Conservation (phyloP, 495 filamentous ascomycete genomes). For the Neurospora sp. region DNA sequence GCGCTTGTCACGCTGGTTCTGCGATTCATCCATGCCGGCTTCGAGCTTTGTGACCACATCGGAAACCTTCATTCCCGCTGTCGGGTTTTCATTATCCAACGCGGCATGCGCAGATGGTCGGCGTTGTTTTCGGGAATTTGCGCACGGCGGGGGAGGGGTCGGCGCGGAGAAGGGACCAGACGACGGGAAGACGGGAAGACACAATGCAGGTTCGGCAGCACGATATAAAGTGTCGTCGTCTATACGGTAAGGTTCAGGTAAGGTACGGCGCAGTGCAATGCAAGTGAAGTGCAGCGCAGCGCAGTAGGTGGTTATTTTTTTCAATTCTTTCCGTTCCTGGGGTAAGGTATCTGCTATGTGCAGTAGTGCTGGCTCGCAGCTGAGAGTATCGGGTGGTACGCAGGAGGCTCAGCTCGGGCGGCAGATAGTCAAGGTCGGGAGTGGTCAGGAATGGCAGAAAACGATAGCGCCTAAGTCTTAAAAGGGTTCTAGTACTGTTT, state of each 20-base stretch:
- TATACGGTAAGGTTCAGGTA: not conserved
- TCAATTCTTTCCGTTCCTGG: not conserved
- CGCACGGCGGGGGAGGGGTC: conserved; percentile 6
- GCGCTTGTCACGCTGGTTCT: conserved; percentile 63
- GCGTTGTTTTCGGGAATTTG: not conserved
- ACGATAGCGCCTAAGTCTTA: not conserved
- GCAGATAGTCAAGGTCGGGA: not conserved
- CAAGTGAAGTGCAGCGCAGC: not conserved
- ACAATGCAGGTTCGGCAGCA: not conserved
- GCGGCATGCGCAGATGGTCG: conserved; percentile 3
- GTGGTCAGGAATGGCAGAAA: not conserved
- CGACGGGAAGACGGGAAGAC: not conserved
- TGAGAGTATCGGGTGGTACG: not conserved
- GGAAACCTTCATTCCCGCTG: conserved; percentile 29
- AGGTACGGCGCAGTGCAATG: not conserved
- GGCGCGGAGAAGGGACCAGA: not conserved
- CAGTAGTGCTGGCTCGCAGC: not conserved
- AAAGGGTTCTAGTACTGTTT: not conserved
- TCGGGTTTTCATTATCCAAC: conserved; percentile 25
- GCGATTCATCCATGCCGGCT: conserved; percentile 48
- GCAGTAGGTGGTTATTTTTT: not conserved
- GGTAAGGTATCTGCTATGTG: not conserved
- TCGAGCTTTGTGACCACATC: conserved; percentile 33
- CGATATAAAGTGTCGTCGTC: not conserved
- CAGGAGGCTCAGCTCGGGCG: not conserved